Conservation (phyloP, 805 yeast species). For the Candida silvatica region DNA sequence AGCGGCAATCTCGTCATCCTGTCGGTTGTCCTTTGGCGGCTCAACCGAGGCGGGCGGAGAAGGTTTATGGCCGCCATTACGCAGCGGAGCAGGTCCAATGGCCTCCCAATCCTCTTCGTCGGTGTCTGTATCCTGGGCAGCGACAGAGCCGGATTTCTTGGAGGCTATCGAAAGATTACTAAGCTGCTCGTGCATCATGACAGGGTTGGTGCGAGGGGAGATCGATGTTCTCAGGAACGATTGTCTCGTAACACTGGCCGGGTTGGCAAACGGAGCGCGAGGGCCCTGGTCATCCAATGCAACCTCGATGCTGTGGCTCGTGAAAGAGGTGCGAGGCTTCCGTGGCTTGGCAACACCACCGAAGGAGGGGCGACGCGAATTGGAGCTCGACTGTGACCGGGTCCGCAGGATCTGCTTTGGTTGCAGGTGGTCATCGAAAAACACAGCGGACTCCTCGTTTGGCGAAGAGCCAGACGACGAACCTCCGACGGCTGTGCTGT, state of each 20-base stretch:
- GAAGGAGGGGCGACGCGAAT: conserved; percentile 23
- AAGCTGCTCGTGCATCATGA: conserved; percentile 8
- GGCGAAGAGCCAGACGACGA: conserved; percentile 16
- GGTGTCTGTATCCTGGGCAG: conserved; percentile 30
- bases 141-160: background rate
- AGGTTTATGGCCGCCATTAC: conserved; percentile 15
- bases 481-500: conserved; percentile 18
- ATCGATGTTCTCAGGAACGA: conserved; percentile 29
- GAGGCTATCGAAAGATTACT: background rate
- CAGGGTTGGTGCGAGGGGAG: conserved; percentile 19
- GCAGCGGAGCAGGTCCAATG: conserved; percentile 68
- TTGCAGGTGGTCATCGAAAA: conserved; percentile 17
- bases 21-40: conserved; percentile 6
- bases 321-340: conserved; percentile 25
- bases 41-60: conserved; percentile 10
- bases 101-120: conserved; percentile 97
- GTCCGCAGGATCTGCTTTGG: conserved; percentile 11
- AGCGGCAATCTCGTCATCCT: conserved; percentile 26
- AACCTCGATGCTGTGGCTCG: conserved; percentile 22
- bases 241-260: conserved; percentile 27
- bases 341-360: conserved; percentile 27
- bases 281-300: conserved; percentile 25
- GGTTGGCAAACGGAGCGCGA: conserved; percentile 26
- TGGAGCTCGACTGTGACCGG: conserved; percentile 14
- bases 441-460: conserved; percentile 28